phyloP scores from a whole-genome alignment of 1,284 basidiomycete genomes.

The Trametes polyzona region DNA sequence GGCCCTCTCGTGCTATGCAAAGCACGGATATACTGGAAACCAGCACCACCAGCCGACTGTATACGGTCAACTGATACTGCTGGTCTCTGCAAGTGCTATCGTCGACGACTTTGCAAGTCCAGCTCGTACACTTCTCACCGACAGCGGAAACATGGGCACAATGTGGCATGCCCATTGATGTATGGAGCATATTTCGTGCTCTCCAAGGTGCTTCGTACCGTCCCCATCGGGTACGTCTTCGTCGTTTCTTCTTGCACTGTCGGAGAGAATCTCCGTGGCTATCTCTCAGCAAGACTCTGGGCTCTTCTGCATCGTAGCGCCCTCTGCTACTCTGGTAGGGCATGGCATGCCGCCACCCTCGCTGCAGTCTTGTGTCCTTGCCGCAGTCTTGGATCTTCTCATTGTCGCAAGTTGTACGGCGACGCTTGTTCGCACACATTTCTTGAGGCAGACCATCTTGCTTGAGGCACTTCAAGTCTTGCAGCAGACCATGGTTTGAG shows the following conservation, averaged over 20 bases:
- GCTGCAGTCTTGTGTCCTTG: neutral
- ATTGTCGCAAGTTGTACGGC: neutral
- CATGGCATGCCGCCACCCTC: too few species aligned
- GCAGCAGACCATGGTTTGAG: neutral
- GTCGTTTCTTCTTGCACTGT: too few species aligned
- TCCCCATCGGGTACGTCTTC: neutral
- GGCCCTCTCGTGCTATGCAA: neutral
- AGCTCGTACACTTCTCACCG: neutral
- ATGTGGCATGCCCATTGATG: too few species aligned
- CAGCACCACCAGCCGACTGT: constrained; percentile 15
- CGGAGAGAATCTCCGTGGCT: too few species aligned
- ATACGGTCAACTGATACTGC: constrained; percentile 10
- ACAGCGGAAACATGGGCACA: too few species aligned
- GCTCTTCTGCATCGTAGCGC: too few species aligned
- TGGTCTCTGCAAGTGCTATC: neutral
- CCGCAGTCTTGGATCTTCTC: neutral
- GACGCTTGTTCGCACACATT: neutral
- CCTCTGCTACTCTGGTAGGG: neutral
- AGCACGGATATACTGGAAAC: too few species aligned
- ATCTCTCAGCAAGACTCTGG: too few species aligned
- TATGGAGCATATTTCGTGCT: too few species aligned
- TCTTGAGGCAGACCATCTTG: constrained; percentile 2
- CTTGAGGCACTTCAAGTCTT: too few species aligned
- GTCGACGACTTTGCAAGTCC: neutral
- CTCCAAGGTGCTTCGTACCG: neutral